Conservation (phyloP, 257 asterid species). For the Solanum chiquidenum region DNA sequence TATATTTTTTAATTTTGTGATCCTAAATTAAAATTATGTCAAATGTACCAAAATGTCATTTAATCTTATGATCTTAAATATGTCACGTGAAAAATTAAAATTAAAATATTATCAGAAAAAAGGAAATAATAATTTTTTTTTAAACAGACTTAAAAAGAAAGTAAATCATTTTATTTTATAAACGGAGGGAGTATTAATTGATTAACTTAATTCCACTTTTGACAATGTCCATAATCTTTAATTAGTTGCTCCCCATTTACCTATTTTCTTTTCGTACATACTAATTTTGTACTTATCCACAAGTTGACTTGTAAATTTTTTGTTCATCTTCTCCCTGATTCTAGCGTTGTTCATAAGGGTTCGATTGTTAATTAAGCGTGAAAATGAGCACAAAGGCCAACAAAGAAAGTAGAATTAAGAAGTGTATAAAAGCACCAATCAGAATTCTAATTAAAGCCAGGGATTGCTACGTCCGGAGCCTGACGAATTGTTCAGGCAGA, state of each 20-base stretch:
- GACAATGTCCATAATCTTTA: background rate
- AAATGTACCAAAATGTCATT: too few species aligned
- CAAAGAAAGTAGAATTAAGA: conserved; percentile 16
- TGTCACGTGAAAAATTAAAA: too few species aligned
- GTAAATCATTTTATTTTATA: too few species aligned
- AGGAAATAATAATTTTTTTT: too few species aligned
- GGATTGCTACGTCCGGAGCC: conserved; percentile 33
- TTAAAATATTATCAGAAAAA: too few species aligned
- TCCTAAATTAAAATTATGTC: too few species aligned
- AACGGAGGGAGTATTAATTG: background rate
- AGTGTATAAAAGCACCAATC: conserved; percentile 28
- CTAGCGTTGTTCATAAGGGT: background rate
- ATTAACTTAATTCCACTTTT: background rate
- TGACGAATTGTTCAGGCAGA: conserved; percentile 28
- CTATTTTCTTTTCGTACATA: background rate
- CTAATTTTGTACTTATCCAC: background rate
- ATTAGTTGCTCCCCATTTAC: background rate
- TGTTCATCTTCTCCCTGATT: background rate
- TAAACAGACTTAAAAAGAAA: too few species aligned
- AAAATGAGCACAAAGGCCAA: conserved; percentile 5
- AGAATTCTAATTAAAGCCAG: conserved; percentile 30
- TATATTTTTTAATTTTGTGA: too few species aligned
- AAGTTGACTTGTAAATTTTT: background rate
- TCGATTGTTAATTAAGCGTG: background rate
- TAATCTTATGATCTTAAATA: too few species aligned